Evolutionary conservation across 352 stramenopile species (phyloP).

Genomic region (Pythium apleroticum): DNA sequence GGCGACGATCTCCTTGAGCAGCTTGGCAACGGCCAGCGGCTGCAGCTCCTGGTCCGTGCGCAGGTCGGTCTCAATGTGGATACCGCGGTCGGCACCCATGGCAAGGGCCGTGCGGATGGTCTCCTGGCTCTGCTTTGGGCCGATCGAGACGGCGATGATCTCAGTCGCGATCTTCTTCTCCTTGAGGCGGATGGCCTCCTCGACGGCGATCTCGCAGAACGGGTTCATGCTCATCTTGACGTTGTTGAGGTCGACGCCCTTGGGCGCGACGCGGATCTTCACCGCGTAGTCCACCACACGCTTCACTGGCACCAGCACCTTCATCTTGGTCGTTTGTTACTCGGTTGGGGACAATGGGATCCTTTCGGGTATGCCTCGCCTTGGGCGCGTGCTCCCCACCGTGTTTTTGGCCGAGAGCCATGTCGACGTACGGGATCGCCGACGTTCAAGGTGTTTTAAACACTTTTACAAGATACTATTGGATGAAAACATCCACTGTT

Average conservation of each 20-base stretch:
- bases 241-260: slow-evolving; percentile 96
- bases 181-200: slow-evolving; percentile 98
- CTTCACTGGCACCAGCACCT: slow-evolving; percentile 97
- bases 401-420: neutral
- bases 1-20: slow-evolving; percentile 94
- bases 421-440: slow-evolving; percentile 19
- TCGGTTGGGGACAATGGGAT: no score
- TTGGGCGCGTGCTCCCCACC: slow-evolving; percentile 6
- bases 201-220: slow-evolving; percentile 98
- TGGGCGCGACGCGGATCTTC: slow-evolving; percentile 95
- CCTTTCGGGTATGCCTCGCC: slow-evolving; percentile 4
- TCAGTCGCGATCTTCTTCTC: slow-evolving; percentile 96
- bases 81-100: slow-evolving; percentile 94
- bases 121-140: slow-evolving; percentile 96
- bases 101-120: slow-evolving; percentile 94
- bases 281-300: slow-evolving; percentile 98
- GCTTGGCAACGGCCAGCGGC: slow-evolving; percentile 96
- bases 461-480: neutral
- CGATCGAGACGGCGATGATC: slow-evolving; percentile 96
- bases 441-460: slow-evolving; percentile 31
- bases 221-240: slow-evolving; percentile 99
- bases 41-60: slow-evolving; percentile 97
- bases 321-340: slow-evolving; percentile 38
- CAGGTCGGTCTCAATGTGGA: slow-evolving; percentile 97
- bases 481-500: slow-evolving; percentile 4